Conservation (phyloP, 176 grass and related monocot genomes). For the Saccharum spontaneum region DNA sequence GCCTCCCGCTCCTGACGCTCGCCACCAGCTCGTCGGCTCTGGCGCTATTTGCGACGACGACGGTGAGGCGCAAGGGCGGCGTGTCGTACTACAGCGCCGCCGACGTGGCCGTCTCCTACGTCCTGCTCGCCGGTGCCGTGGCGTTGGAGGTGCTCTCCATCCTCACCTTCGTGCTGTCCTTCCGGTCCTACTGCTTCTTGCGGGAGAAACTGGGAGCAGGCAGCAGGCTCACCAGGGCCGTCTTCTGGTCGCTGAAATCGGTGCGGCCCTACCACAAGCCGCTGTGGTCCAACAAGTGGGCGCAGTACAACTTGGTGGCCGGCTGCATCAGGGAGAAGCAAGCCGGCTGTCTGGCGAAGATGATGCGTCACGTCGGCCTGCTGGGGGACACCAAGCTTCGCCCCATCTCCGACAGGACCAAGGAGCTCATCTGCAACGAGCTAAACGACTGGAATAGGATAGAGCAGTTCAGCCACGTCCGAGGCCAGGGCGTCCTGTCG, state of each 20-base stretch:
- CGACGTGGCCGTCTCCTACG: conserved; percentile 44
- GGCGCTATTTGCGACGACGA: background rate
- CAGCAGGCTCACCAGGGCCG: background rate
- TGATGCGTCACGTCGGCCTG: background rate
- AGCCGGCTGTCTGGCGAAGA: background rate
- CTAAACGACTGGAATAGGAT: background rate
- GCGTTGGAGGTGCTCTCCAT: conserved; percentile 34
- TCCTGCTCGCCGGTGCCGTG: conserved; percentile 37
- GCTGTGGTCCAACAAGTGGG: conserved; percentile 49
- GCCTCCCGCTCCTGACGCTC: background rate
- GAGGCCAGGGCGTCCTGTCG: background rate
- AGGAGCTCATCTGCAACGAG: conserved; percentile 41
- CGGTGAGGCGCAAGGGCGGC: background rate
- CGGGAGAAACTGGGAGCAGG: background rate
- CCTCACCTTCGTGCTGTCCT: conserved; percentile 27
- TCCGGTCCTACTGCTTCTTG: conserved; percentile 25
- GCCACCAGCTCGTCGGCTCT: background rate
- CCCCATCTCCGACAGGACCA: background rate
- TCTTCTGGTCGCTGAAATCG: background rate
- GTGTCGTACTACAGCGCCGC: background rate
- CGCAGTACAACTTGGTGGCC: conserved; percentile 29
- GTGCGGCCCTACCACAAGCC: background rate
- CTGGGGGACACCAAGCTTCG: background rate
- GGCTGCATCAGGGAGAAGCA: conserved; percentile 20
- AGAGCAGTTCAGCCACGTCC: background rate